These are phyloP conservation scores for Ceratocystiopsis brevicomis DNA, from an alignment of 2,329 filamentous ascomycete genomes.

Conservation along the genomic window DNA sequence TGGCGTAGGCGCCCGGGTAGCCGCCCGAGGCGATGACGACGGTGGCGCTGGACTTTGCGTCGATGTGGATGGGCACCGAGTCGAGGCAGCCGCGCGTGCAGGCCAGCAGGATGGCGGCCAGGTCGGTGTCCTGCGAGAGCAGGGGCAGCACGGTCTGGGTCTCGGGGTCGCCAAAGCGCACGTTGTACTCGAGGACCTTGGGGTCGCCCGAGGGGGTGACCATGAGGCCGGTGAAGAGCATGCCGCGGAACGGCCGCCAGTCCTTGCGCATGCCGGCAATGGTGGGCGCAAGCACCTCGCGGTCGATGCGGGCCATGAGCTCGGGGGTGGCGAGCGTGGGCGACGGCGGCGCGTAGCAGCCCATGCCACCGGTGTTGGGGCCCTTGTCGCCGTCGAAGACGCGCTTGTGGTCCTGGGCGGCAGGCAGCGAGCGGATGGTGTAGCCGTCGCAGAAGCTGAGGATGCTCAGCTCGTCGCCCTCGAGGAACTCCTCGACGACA, in stretches of 20 bases:
- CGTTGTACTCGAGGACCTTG: slow-evolving; percentile 81
- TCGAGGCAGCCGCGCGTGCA: slow-evolving; percentile 60
- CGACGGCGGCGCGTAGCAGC: slow-evolving; percentile 62
- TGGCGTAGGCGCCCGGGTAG: slow-evolving; percentile 72
- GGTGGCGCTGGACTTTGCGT: slow-evolving; percentile 59
- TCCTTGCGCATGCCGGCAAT: slow-evolving; percentile 76
- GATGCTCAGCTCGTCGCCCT: slow-evolving; percentile 82
- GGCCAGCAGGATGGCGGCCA: slow-evolving; percentile 76
- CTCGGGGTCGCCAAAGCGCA: slow-evolving; percentile 82
- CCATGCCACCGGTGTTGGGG: slow-evolving; percentile 94
- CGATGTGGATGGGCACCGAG: slow-evolving; percentile 47
- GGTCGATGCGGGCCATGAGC: slow-evolving; percentile 60
- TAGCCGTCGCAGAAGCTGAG: slow-evolving; percentile 83
- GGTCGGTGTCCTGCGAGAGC: slow-evolving; percentile 57
- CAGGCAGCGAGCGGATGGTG: slow-evolving; percentile 63
- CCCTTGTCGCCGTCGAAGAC: slow-evolving; percentile 80
- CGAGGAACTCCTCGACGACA: slow-evolving; percentile 84
- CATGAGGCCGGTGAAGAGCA: slow-evolving; percentile 85
- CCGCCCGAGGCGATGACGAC: slow-evolving; percentile 88
- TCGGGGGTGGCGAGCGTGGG: slow-evolving; percentile 59
- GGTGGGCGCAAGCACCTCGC: slow-evolving; percentile 72
- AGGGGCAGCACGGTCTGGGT: slow-evolving; percentile 73
- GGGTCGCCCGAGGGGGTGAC: slow-evolving; percentile 57
- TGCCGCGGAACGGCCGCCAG: slow-evolving; percentile 51
- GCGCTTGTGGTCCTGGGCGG: slow-evolving; percentile 92